Percentiles rank a stretch among this genome's conserved stretches.
These are phyloP conservation scores for Paraurostyla sp. DNA, from an alignment of 73 alveolate species.

Conservation along the genomic window DNA sequence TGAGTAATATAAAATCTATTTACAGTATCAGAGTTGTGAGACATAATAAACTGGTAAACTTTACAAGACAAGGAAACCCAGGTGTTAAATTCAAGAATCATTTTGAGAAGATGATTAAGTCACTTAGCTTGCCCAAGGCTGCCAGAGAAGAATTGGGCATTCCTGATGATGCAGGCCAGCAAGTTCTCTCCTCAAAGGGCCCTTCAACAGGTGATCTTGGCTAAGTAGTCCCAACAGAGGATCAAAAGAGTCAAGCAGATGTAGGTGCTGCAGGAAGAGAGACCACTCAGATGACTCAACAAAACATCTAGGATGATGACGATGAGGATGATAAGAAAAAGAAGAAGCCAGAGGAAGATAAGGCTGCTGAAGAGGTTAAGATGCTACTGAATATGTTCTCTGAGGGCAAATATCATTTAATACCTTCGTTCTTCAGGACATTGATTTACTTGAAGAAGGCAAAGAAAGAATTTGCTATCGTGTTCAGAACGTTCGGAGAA, in stretches of 20 bases:
- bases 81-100: slow-evolving; percentile 78
- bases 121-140: slow-evolving; percentile 72
- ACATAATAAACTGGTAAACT: slow-evolving; percentile 54
- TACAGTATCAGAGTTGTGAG: slow-evolving; percentile 2
- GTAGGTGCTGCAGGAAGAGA: slow-evolving; percentile 64
- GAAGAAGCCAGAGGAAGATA: slow-evolving; percentile 62
- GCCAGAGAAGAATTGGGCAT: slow-evolving; percentile 80
- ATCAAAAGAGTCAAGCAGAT: background rate
- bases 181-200: slow-evolving; percentile 40
- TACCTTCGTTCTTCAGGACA: slow-evolving; percentile 93
- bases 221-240: slow-evolving; percentile 52
- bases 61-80: slow-evolving; percentile 82
- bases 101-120: slow-evolving; percentile 74
- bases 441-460: slow-evolving; percentile 90
- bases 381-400: slow-evolving; percentile 81
- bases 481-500: slow-evolving; percentile 94
- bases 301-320: slow-evolving; percentile 54
- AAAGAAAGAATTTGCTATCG: slow-evolving; percentile 94
- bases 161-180: slow-evolving; percentile 49
- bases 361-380: slow-evolving; percentile 74
- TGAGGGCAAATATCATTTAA: slow-evolving; percentile 86
- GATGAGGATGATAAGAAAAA: slow-evolving; percentile 65
- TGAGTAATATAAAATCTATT: background rate
- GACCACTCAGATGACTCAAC: slow-evolving; percentile 41
- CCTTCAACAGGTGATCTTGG: slow-evolving; percentile 52